Base-by-base conservation (phyloP, 1,139 yeast genomes). In the Lipomyces yarrowii region DNA sequence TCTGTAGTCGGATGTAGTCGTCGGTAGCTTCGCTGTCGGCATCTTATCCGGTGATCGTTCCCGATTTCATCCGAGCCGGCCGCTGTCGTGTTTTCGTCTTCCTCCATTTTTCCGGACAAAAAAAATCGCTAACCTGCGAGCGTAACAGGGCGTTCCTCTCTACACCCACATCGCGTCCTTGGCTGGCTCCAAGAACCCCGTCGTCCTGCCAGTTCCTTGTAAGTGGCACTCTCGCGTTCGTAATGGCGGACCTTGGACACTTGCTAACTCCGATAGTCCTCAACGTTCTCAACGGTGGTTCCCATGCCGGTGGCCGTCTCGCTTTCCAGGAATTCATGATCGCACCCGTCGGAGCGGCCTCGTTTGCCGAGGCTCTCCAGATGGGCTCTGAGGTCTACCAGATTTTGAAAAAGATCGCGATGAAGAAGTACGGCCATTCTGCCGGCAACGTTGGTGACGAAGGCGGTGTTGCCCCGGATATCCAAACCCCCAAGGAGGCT, bases 401-500 rank as follows among this genome's bases (percentile, higher is more conserved):
- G 86, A 84, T 86, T 83, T 88, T 93, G 82, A 93, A 93, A 86
- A 82, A 92, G 72, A 84, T 90, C 77, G 88, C 98, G 80, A 90
- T 90, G 87, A 87, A 90, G 87, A 85, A 83, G 81, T 93, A 92
- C 87, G 98, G 98, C 80, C 88, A 90, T 79, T 88, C 96, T 71
- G 98, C 98, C 77, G 98, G 97, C 83, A 93, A 93, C 84, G 98
- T 93, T 79, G 98, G 98, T 87, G 98, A 93, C 83, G 98, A 93
- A 86, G 98, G 98, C 88, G 98, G 98, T 86, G 97, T 93, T 85
- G 98, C 98, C 76, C 98, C 98, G 81, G 90, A 91, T 82, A 87
- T 93, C 76, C 85, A 88, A 73, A 86, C 96, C 75, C 92, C 98
- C 78, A 90, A 87, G 81, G 98, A 93, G 86, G 98, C 98, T 74